Evolutionary conservation across 31 red algal species (phyloP).

Genomic region (Odonthalia washingtoniensis): DNA sequence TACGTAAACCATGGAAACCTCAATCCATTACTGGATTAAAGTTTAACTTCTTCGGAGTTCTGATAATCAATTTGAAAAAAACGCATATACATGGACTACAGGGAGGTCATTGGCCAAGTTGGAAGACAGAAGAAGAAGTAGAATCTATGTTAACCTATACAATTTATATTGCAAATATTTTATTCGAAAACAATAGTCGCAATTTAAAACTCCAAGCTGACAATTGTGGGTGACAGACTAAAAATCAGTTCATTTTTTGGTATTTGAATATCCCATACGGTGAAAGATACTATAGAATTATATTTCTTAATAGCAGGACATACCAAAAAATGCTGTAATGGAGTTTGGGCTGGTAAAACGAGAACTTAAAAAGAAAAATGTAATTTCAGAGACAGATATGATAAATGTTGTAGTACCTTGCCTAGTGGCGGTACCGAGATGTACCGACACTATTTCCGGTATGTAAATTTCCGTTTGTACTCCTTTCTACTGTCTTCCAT

Average conservation of each 20-base stretch:
- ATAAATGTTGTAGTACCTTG: constrained; percentile 33
- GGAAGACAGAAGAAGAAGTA: constrained; percentile 49
- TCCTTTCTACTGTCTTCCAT: no score
- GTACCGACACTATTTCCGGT: no score
- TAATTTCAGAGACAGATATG: constrained; percentile 12
- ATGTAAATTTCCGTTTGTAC: no score
- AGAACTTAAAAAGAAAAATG: constrained; percentile 28
- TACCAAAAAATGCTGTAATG: constrained; percentile 41
- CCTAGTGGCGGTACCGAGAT: no score
- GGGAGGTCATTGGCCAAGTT: constrained; percentile 32
- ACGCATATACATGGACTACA: not conserved
- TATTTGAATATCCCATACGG: constrained; percentile 2
- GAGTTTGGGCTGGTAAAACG: constrained; percentile 24
- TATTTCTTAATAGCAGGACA: constrained; percentile 38
- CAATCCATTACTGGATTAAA: no score
- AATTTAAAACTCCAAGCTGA: constrained; percentile 37
- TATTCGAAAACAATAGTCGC: not conserved
- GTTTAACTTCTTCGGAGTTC: no score
- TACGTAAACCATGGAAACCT: no score
- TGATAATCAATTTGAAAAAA: no score
- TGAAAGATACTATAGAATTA: no score
- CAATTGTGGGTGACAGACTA: constrained; percentile 28
- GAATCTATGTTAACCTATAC: constrained; percentile 19
- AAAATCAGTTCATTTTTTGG: constrained; percentile 42
- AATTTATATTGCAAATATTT: constrained; percentile 15